Evolutionary conservation across 1,284 basidiomycete genomes (phyloP), one percentile per base, ranked within the genome.

Genomic region (Ganoderma boninense): DNA sequence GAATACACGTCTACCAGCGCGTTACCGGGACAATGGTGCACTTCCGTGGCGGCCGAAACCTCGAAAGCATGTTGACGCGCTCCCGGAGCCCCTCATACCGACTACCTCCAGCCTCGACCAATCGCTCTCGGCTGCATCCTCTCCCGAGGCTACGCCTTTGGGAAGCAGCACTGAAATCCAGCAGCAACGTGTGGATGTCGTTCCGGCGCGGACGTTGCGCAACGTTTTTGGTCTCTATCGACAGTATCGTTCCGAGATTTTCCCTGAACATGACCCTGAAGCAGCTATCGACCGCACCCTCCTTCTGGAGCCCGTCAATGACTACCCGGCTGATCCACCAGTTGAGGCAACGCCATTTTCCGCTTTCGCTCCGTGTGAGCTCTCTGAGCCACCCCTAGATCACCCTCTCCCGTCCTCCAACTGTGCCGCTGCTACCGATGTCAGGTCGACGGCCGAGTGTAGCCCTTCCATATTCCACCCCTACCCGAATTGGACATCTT

Each of bases 401-500:
- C 10, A 10, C n/a, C 13, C 11, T n/a, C 1, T 8, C 46, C 46
- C n/a, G 26, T 29, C 26, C 26, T 29, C 26, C 26, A 29, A 29
- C 26, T 29, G 26, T 26, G n/a, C n/a, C 23, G 11, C n/a, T 7
- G 23, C 23, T 3, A 26, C n/a, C 46, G 8, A n/a, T 2, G 16
- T 13, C 23, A 26, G 2, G 49, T 52, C 23, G 23, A 13, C 7
- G 8, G 49, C 49, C 2, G 49, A 13, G 8, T 23, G 23, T 4
- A 13, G 4, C 23, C 23, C n/a, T 26, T 4, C 7, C 23, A 4
- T 23, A 1, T 52, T 52, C 49, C 11, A 66, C n/a, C 68, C 68
- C 29, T 71, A 67, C 23, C 69, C 66, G 4, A 70, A 70, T 18
- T 42, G 67, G 49, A 49, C 38, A 6, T 70, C 60, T 7, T 70